Percentiles rank a stretch among this genome's conserved stretches.
Evolutionary conservation across 768 basidiomycete species (phyloP).

Genomic region (Trametes maxima): DNA sequence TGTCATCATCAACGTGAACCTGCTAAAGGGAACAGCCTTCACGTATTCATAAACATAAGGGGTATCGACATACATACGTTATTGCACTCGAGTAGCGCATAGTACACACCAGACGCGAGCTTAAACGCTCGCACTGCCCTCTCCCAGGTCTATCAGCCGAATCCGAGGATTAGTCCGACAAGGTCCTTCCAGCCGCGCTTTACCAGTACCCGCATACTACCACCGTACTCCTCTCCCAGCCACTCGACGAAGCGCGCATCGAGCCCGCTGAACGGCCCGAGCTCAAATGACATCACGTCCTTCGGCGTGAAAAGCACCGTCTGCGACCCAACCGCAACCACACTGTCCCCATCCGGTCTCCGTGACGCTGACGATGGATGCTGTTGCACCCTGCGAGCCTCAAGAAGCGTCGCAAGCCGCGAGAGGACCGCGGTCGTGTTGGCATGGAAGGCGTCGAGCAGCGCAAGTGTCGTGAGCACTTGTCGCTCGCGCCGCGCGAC

Average conservation of each 20-base stretch:
- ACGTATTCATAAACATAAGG: no score
- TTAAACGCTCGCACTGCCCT: no score
- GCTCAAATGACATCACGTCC: slow-evolving; percentile 68
- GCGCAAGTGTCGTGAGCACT: slow-evolving; percentile 51
- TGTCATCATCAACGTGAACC: no score
- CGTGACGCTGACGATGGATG: slow-evolving; percentile 51
- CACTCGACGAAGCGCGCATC: slow-evolving; percentile 81
- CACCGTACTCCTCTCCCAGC: slow-evolving; percentile 68
- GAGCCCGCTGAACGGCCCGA: slow-evolving; percentile 69
- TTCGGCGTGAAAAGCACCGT: slow-evolving; percentile 55
- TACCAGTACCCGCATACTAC: slow-evolving; percentile 42
- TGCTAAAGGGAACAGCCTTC: no score
- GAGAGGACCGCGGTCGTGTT: slow-evolving; percentile 28
- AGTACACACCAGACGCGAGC: not conserved
- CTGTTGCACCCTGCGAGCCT: slow-evolving; percentile 64
- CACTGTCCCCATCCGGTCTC: slow-evolving; percentile 43
- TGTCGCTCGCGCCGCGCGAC: slow-evolving; percentile 35
- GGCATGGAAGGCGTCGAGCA: slow-evolving; percentile 67
- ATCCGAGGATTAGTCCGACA: slow-evolving; percentile 45
- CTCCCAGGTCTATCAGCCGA: slow-evolving; percentile 32
- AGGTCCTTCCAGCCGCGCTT: slow-evolving; percentile 52
- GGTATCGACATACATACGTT: no score
- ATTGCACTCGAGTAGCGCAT: not conserved
- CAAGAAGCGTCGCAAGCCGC: slow-evolving; percentile 44
- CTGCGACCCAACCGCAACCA: slow-evolving; percentile 13